These are phyloP conservation scores for Pythium rishiriense DNA, from an alignment of 352 stramenopile genomes.

Conservation along the genomic window DNA sequence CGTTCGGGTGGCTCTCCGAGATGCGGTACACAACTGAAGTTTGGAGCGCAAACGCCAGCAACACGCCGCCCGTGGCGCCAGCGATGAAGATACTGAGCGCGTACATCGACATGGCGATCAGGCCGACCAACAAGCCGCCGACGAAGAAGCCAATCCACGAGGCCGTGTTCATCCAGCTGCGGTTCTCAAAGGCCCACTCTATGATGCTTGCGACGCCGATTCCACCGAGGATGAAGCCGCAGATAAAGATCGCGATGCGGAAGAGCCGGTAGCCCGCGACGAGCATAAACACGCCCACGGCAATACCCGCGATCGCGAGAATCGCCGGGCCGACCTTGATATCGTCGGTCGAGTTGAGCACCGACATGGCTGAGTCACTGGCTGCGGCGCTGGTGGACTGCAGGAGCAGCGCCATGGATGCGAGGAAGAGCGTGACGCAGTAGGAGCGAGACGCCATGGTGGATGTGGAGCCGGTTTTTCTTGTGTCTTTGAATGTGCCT, in stretches of 20 bases:
- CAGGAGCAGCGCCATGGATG: slow-evolving; percentile 43
- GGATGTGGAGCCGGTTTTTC: slow-evolving; percentile 28
- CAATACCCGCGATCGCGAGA: slow-evolving; percentile 40
- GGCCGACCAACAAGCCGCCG: slow-evolving; percentile 49
- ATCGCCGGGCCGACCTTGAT: slow-evolving; percentile 38
- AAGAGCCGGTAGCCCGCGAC: slow-evolving; percentile 63
- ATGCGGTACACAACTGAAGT: slow-evolving; percentile 56
- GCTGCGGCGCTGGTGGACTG: slow-evolving; percentile 31
- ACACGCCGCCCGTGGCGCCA: slow-evolving; percentile 52
- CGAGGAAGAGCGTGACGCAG: slow-evolving; percentile 44
- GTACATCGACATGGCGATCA: slow-evolving; percentile 56
- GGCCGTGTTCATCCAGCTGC: slow-evolving; percentile 50
- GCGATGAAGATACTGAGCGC: slow-evolving; percentile 53
- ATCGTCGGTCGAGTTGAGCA: slow-evolving; percentile 41
- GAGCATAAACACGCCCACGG: slow-evolving; percentile 44
- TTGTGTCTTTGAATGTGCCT: not conserved
- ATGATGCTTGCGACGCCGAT: slow-evolving; percentile 49
- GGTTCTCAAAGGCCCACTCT: slow-evolving; percentile 53
- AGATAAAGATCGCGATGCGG: slow-evolving; percentile 54
- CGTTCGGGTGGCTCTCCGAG: slow-evolving; percentile 49
- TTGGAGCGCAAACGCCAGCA: slow-evolving; percentile 62
- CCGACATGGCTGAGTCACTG: slow-evolving; percentile 36
- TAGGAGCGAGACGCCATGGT: slow-evolving; percentile 45
- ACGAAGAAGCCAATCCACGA: slow-evolving; percentile 77
- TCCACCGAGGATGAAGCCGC: slow-evolving; percentile 59